phyloP scores from a whole-genome alignment of 768 basidiomycete genomes.

The Kwoniella mangroviensis region DNA sequence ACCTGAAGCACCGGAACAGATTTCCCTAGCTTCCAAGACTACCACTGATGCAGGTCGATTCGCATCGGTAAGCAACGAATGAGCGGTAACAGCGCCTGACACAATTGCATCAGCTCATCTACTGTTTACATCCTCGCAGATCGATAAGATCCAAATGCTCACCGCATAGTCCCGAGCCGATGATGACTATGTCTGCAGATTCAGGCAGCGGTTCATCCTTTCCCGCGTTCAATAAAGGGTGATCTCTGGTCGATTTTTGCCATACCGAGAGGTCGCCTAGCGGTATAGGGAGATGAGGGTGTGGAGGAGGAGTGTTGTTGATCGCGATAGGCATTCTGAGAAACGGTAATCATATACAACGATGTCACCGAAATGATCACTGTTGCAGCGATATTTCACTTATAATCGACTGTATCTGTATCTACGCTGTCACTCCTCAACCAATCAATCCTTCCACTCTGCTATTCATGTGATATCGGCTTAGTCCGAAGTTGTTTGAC shows the following conservation, averaged over 20 bases:
- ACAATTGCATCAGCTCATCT: not conserved
- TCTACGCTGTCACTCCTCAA: no score
- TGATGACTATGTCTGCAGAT: conserved; percentile 43
- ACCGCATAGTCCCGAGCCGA: conserved; percentile 46
- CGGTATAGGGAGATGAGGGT: conserved; percentile 37
- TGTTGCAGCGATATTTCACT: no score
- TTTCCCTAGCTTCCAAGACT: conserved; percentile 78
- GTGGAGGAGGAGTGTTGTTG: conserved; percentile 16
- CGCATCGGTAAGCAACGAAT: conserved; percentile 31
- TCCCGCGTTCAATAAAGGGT: conserved; percentile 40
- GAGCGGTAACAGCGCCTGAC: conserved; percentile 34
- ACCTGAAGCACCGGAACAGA: conserved; percentile 66
- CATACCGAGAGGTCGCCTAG: conserved; percentile 39
- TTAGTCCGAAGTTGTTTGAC: not conserved
- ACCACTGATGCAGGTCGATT: conserved; percentile 60
- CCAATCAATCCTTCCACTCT: no score
- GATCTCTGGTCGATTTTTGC: conserved; percentile 36
- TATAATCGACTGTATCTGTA: no score
- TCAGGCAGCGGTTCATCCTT: conserved; percentile 31
- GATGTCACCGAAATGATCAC: no score
- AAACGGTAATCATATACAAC: not conserved
- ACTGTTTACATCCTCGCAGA: no score
- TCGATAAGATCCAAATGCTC: conserved; percentile 3
- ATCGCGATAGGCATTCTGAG: conserved; percentile 38
- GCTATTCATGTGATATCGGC: not conserved